A percentile compares a stretch with the other conserved stretches of the same genome.
phyloP scores from a whole-genome alignment of 805 yeast species.

The Barnettozyma salicaria region DNA sequence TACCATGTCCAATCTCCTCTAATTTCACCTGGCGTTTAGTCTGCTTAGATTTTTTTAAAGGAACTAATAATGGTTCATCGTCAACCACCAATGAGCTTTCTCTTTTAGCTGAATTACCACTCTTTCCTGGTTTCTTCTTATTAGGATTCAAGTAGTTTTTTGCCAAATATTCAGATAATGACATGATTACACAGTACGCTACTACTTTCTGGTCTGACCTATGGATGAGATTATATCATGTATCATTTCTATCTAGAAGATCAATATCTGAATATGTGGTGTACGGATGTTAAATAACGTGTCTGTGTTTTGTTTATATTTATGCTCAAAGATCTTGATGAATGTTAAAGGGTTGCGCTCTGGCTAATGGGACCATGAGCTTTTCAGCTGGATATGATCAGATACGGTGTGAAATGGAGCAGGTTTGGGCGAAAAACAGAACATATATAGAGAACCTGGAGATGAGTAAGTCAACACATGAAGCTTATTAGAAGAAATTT shows the following conservation, averaged over 20 bases:
- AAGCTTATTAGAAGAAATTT: neutral
- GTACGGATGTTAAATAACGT: no score
- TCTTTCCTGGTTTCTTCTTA: slow-evolving; percentile 26
- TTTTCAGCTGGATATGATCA: slow-evolving; percentile 2
- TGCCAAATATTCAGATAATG: slow-evolving; percentile 3
- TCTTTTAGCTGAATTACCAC: slow-evolving; percentile 12
- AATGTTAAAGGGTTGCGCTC: no score
- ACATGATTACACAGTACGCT: neutral
- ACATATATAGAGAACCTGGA: slow-evolving; percentile 1
- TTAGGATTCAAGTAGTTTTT: slow-evolving; percentile 35
- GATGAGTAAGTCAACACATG: slow-evolving; percentile 2
- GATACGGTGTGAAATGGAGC: neutral
- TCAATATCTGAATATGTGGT: neutral
- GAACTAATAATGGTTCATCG: slow-evolving; percentile 14
- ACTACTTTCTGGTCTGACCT: no score
- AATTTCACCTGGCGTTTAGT: no score
- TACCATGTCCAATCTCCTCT: no score
- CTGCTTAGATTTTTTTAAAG: neutral
- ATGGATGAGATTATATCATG: no score
- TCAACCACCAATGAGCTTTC: slow-evolving; percentile 17
- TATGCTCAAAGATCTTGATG: no score
- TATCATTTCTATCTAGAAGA: no score
- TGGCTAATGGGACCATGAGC: neutral
- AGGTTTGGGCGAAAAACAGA: neutral
- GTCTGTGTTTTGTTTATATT: no score